Percentiles rank a stretch among this genome's conserved stretches.
Conservation (phyloP, 352 stramenopile genomes). For the Phytopythium ostracodes region DNA sequence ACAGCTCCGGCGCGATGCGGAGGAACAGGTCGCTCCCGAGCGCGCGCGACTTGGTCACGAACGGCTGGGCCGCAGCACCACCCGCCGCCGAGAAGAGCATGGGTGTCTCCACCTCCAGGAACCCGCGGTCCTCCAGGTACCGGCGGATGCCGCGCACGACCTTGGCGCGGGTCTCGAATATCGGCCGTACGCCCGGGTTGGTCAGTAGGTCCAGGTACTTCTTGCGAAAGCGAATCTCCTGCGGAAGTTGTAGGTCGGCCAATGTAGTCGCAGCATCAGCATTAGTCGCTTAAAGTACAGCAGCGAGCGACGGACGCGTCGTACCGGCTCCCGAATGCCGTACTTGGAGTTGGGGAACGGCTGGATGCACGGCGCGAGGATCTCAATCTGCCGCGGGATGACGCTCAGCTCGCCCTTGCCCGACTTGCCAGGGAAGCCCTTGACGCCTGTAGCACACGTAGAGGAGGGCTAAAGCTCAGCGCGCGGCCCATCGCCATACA, state of each 20-base stretch:
- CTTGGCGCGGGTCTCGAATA: constrained; percentile 93
- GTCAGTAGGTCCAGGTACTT: constrained; percentile 98
- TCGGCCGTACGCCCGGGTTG: constrained; percentile 89
- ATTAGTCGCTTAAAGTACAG: too few relatives aligned
- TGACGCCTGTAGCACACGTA: constrained; percentile 27
- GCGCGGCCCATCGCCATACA: background rate
- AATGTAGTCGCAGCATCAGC: too few relatives aligned
- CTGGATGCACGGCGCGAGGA: constrained; percentile 95
- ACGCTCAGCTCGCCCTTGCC: constrained; percentile 84
- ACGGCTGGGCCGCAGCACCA: constrained; percentile 96
- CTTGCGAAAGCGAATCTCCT: constrained; percentile 98
- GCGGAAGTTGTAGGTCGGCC: constrained; percentile 17
- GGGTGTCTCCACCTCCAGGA: constrained; percentile 95
- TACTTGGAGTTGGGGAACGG: constrained; percentile 91
- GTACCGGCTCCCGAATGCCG: constrained; percentile 87
- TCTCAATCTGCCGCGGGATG: constrained; percentile 77
- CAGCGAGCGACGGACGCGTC: too few relatives aligned
- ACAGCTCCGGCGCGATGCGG: constrained; percentile 96
- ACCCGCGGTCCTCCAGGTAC: constrained; percentile 70
- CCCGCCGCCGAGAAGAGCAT: constrained; percentile 98
- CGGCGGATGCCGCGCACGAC: constrained; percentile 56
- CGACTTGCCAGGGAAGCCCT: constrained; percentile 76
- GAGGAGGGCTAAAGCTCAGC: background rate
- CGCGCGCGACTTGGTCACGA: constrained; percentile 97
- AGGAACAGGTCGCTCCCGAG: constrained; percentile 96